phyloP scores from a whole-genome alignment of 495 filamentous ascomycete species.

The Podospora sp. region DNA sequence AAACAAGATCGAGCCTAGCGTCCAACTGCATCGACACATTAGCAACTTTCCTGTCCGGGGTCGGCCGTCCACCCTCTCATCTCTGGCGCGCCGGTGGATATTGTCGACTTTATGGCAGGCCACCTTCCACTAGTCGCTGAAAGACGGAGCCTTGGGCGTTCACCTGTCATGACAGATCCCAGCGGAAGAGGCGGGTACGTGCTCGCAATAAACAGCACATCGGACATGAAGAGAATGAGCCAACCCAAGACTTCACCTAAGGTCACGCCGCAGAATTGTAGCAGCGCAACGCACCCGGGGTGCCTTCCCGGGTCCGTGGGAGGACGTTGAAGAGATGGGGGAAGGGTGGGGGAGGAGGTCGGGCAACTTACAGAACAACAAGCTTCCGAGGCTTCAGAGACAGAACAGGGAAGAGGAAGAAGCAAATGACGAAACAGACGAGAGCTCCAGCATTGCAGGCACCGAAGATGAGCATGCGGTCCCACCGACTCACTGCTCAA shows the following conservation, averaged over 20 bases:
- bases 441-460: constrained; percentile 89
- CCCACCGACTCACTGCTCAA: constrained; percentile 89
- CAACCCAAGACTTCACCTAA: background rate
- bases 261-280: background rate
- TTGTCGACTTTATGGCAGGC: background rate
- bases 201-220: constrained; percentile 11
- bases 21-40: constrained; percentile 67
- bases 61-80: background rate
- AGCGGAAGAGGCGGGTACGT: constrained; percentile 20
- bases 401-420: constrained; percentile 77
- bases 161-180: constrained; percentile 22
- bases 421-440: constrained; percentile 90
- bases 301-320: background rate
- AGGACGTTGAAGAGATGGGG: no score
- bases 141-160: background rate
- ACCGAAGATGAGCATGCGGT: constrained; percentile 87
- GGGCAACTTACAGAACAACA: constrained; percentile 83
- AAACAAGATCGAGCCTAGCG: constrained; percentile 87
- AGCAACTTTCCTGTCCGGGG: background rate
- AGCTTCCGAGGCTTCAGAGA: constrained; percentile 87
- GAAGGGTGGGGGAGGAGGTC: background rate
- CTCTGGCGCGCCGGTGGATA: no score
- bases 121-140: background rate
- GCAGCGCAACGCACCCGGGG: constrained; percentile 16
- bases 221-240: constrained; percentile 2